Conservation (phyloP, 345 rosid genomes). For the Citrus inodora region DNA sequence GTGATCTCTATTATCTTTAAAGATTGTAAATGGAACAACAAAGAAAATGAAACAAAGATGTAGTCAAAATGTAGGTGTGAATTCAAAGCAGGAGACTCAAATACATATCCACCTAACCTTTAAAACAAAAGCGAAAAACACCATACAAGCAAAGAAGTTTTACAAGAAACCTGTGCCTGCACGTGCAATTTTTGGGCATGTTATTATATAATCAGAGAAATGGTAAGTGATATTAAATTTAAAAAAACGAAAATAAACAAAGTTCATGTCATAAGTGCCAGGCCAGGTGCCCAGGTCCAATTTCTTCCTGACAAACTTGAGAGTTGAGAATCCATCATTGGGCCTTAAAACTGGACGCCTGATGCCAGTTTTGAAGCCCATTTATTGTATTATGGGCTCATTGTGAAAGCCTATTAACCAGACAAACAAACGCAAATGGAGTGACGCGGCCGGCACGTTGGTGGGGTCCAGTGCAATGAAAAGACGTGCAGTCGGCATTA, state of each 20-base stretch:
- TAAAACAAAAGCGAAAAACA: not conserved
- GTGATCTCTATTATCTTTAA: too few species aligned
- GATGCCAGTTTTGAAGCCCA: too few species aligned
- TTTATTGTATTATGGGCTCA: not conserved
- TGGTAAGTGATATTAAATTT: too few species aligned
- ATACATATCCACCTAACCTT: not conserved
- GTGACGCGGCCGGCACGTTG: not conserved
- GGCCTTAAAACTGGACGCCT: not conserved
- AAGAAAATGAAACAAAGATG: not conserved
- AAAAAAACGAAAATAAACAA: too few species aligned
- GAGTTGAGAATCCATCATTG: not conserved
- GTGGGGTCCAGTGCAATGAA: not conserved
- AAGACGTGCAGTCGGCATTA: conserved; percentile 7
- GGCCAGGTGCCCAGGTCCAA: too few species aligned
- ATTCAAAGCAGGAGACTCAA: not conserved
- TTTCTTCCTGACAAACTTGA: too few species aligned
- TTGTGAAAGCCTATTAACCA: not conserved
- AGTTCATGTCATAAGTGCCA: too few species aligned
- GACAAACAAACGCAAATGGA: too few species aligned
- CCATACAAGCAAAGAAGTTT: not conserved
- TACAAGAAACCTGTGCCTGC: not conserved
- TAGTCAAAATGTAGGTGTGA: not conserved
- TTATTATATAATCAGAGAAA: too few species aligned
- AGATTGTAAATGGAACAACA: too few species aligned
- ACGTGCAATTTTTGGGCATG: not conserved